phyloP scores from a whole-genome alignment of 352 stramenopile genomes.

The Phytopythium mirpurense region DNA sequence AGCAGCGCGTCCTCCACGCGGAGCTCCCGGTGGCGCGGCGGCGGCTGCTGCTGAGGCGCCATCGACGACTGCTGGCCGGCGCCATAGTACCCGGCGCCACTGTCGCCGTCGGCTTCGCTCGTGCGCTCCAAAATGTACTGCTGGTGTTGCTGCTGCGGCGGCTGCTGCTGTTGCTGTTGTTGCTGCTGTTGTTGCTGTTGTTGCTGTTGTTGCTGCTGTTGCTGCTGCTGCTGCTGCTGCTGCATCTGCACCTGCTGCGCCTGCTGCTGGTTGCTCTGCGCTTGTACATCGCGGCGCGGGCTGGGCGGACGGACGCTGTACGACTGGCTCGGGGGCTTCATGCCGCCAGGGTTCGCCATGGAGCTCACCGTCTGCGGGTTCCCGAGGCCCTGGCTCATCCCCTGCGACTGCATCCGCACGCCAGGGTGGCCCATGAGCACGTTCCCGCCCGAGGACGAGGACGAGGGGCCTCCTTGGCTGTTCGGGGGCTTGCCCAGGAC shows the following conservation, averaged over 20 bases:
- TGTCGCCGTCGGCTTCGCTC: conserved; percentile 33
- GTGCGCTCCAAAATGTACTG: conserved; percentile 59
- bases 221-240: conserved; percentile 23
- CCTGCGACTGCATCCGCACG: conserved; percentile 50
- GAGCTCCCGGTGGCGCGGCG: conserved; percentile 65
- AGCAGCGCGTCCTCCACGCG: conserved; percentile 98
- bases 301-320: conserved; percentile 40
- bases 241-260: conserved; percentile 35
- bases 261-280: conserved; percentile 29
- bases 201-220: conserved; percentile 12
- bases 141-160: conserved; percentile 16
- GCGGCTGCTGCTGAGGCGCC: conserved; percentile 20
- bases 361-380: conserved; percentile 20
- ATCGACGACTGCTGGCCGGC: conserved; percentile 12
- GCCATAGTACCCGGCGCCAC: conserved; percentile 33
- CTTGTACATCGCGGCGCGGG: conserved; percentile 28
- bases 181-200: conserved; percentile 28
- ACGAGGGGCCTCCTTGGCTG: conserved; percentile 15
- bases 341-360: conserved; percentile 22
- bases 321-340: conserved; percentile 25
- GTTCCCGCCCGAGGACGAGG: conserved; percentile 14
- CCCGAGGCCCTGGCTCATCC: conserved; percentile 39
- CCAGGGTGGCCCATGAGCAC: conserved; percentile 45
- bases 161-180: conserved; percentile 33
- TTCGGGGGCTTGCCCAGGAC: conserved; percentile 51